Evolutionary conservation across 352 stramenopile species (phyloP), one percentile per base, ranked within the genome.

Genomic region (Phytopythium boreale): DNA sequence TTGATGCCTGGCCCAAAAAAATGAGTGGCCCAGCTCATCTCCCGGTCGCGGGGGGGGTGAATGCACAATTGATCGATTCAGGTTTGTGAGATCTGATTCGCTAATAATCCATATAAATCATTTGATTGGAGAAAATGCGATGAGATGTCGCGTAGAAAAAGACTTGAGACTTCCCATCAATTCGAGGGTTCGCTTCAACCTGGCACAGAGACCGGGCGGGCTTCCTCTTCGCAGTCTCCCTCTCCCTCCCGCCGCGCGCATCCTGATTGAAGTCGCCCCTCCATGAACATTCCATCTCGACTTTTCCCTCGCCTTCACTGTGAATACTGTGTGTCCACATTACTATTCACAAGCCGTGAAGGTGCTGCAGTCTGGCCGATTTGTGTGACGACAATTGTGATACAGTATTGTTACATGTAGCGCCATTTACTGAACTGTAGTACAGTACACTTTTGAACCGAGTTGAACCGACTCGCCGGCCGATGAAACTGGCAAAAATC

Each of bases 141-240:
- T 26, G 43, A 7, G 14, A 41, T 74, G 62, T 71, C 62, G 69
- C 62, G 37, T 41, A 51, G 43, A 51, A 52, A 49, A 61, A 49
- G 39, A 43, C 26, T 37, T 24, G 34, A 37, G 24, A 14, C 31
- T 59, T 59, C 37, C 56, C 56, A 61, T 47, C 55, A 26, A 61
- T 61, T 61, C 10, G 34, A 19, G 19, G n/a, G 22, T 60, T 61
- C 67, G 64, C 76, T 84, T 84, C 76, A 84, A 84, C 67, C 63
- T 70, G 51, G 52, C n/a, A 29, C 73, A 80, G 36, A 70, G 52
- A 50, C 64, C 39, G 59, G 60, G 0, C 64, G 47, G 19, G 15
- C 9, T 57, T 29, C 39, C 52, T 60, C 51, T 51, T 66, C 52
- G 8, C 46, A 14, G 2, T 15, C 56, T 37, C 36, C 36, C 44